These are phyloP conservation scores for Aspergillus leporis DNA, from an alignment of 495 filamentous ascomycete species.

Conservation along the genomic window DNA sequence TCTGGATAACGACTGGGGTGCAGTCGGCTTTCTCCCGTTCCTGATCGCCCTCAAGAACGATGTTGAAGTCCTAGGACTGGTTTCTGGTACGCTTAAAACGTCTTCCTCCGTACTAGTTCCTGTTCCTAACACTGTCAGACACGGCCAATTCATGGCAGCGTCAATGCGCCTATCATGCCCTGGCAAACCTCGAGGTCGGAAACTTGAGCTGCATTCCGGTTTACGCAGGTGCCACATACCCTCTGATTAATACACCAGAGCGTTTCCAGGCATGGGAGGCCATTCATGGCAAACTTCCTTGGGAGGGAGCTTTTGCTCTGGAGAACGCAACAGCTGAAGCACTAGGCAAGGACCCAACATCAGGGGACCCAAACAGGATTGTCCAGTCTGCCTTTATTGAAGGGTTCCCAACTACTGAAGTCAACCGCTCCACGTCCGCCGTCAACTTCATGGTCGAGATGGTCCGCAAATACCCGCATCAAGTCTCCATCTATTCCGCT, in stretches of 20 bases:
- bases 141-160: conserved; percentile 36
- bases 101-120: background rate
- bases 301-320: conserved; percentile 35
- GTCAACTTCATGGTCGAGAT: conserved; percentile 42
- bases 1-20: conserved; percentile 39
- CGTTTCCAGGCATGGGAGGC: conserved; percentile 35
- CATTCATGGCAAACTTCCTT: conserved; percentile 35
- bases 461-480: conserved; percentile 38
- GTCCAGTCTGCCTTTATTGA: conserved; percentile 35
- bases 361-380: conserved; percentile 32
- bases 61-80: conserved; percentile 31
- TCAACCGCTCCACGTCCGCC: conserved; percentile 31
- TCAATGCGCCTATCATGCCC: conserved; percentile 30
- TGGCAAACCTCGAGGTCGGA: conserved; percentile 33
- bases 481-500: conserved; percentile 35
- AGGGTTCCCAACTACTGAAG: conserved; percentile 31
- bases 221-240: conserved; percentile 32
- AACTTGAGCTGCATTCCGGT: conserved; percentile 38
- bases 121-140: conserved; percentile 13
- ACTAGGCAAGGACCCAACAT: conserved; percentile 33
- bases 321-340: conserved; percentile 31
- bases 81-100: conserved; percentile 19
- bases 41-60: conserved; percentile 30
- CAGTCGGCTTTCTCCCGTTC: conserved; percentile 33
- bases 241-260: conserved; percentile 32